These are phyloP conservation scores for Diddensiella santjacobensis DNA, from an alignment of 805 yeast species.

Conservation along the genomic window DNA sequence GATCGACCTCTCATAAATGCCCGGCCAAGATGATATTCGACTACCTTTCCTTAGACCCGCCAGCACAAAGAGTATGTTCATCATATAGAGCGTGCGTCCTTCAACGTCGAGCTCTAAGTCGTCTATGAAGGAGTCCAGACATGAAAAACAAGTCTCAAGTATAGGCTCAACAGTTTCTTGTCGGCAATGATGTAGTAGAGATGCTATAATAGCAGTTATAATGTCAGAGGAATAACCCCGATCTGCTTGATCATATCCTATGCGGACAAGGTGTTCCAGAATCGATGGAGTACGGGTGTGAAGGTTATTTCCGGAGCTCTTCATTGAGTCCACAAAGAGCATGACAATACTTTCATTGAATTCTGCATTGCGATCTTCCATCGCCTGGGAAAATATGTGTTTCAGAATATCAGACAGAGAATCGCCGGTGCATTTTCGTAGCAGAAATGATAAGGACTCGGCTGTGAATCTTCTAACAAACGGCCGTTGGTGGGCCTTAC, in stretches of 20 bases:
- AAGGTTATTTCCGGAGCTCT: constrained; percentile 63
- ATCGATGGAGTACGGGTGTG: constrained; percentile 67
- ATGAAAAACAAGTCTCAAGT: constrained; percentile 14
- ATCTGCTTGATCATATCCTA: constrained; percentile 1
- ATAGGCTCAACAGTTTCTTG: constrained; percentile 30
- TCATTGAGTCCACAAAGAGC: constrained; percentile 69
- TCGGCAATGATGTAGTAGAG: constrained; percentile 32
- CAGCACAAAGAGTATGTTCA: constrained; percentile 25
- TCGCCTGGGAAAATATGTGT: constrained; percentile 33
- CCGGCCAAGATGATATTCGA: constrained; percentile 34
- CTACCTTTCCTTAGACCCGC: constrained; percentile 37
- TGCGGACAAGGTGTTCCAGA: constrained; percentile 29
- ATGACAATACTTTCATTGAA: constrained; percentile 57
- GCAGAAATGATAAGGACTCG: constrained; percentile 80
- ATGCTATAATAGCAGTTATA: constrained; percentile 25
- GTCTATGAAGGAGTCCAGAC: constrained; percentile 2
- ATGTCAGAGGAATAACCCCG: constrained; percentile 14
- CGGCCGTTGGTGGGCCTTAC: constrained; percentile 53
- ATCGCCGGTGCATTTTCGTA: constrained; percentile 59
- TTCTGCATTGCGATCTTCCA: constrained; percentile 39
- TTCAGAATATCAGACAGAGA: constrained; percentile 46
- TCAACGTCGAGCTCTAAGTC: neutral
- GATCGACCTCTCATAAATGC: constrained; percentile 11
- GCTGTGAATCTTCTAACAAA: constrained; percentile 74
- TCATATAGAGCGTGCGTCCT: neutral